These are phyloP conservation scores for Candida hungchunana DNA, from an alignment of 805 yeast species.

Conservation along the genomic window DNA sequence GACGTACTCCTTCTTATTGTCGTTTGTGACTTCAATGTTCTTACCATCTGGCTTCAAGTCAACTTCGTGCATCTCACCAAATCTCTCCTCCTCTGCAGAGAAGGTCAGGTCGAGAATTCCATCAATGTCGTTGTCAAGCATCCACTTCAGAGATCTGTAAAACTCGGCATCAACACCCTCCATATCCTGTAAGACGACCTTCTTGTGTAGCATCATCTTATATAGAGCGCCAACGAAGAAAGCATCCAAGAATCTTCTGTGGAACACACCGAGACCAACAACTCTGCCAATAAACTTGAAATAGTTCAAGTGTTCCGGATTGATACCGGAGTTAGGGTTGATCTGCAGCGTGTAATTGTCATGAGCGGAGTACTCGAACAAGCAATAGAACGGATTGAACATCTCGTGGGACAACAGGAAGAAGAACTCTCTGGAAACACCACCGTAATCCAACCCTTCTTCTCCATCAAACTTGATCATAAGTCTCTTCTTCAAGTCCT, in stretches of 20 bases:
- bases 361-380: conserved; percentile 95
- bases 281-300: conserved; percentile 98
- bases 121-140: conserved; percentile 89
- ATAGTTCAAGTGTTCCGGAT: conserved; percentile 96
- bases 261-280: conserved; percentile 97
- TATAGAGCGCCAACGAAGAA: conserved; percentile 97
- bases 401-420: conserved; percentile 94
- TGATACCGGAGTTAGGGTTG: conserved; percentile 94
- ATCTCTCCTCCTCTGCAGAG: conserved; percentile 86
- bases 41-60: conserved; percentile 89
- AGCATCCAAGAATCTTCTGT: conserved; percentile 94
- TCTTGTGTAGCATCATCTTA: conserved; percentile 94
- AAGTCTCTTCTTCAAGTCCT: conserved; percentile 92
- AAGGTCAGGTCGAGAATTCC: conserved; percentile 85
- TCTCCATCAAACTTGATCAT: conserved; percentile 99
- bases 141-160: conserved; percentile 93
- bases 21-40: conserved; percentile 88
- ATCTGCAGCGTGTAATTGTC: conserved; percentile 97
- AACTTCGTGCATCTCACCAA: conserved; percentile 85
- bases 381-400: conserved; percentile 97
- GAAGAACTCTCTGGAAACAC: conserved; percentile 97
- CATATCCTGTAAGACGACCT: conserved; percentile 94
- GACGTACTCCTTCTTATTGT: conserved; percentile 91
- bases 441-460: conserved; percentile 99
- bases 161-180: conserved; percentile 98